Conservation (phyloP, 371 early-diverging fungal genomes). For the Scutellospora calospora region DNA sequence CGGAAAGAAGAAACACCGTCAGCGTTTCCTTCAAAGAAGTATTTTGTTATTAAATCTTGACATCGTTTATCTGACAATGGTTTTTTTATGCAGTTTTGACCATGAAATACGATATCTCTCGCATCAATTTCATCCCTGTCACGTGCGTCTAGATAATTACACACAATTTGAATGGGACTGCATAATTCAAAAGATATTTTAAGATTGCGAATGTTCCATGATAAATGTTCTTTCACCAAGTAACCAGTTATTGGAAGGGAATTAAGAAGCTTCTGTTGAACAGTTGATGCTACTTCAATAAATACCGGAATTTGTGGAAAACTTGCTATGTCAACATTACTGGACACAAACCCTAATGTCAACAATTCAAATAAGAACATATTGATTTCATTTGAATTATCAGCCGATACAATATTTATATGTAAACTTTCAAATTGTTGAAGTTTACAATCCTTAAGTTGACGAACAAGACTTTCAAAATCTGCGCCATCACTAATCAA, state of each 20-base stretch:
- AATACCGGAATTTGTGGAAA: slow-evolving; percentile 2
- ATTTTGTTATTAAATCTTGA: neutral
- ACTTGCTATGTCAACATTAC: slow-evolving; percentile 13
- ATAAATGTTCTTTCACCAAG: neutral
- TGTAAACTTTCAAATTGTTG: slow-evolving; percentile 12
- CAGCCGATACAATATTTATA: slow-evolving; percentile 10
- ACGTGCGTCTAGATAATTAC: slow-evolving; percentile 23
- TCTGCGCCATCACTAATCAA: slow-evolving; percentile 21
- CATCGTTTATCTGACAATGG: neutral
- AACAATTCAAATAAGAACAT: slow-evolving; percentile 35
- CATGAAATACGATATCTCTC: neutral
- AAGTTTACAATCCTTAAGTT: slow-evolving; percentile 11
- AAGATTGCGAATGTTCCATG: slow-evolving; percentile 15
- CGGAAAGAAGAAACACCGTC: slow-evolving; percentile 12
- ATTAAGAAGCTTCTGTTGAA: slow-evolving; percentile 32
- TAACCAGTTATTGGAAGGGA: slow-evolving; percentile 9
- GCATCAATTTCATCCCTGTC: neutral
- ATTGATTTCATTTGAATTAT: slow-evolving; percentile 30
- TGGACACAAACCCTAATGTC: slow-evolving; percentile 33
- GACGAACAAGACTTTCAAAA: slow-evolving; percentile 1
- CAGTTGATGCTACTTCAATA: slow-evolving; percentile 41
- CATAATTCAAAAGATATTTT: slow-evolving; percentile 1
- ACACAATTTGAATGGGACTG: slow-evolving; percentile 33
- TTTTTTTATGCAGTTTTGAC: neutral
- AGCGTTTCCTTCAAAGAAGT: neutral